These are phyloP conservation scores for Areca catechu DNA, from an alignment of 176 grass and related monocot species.

Conservation along the genomic window DNA sequence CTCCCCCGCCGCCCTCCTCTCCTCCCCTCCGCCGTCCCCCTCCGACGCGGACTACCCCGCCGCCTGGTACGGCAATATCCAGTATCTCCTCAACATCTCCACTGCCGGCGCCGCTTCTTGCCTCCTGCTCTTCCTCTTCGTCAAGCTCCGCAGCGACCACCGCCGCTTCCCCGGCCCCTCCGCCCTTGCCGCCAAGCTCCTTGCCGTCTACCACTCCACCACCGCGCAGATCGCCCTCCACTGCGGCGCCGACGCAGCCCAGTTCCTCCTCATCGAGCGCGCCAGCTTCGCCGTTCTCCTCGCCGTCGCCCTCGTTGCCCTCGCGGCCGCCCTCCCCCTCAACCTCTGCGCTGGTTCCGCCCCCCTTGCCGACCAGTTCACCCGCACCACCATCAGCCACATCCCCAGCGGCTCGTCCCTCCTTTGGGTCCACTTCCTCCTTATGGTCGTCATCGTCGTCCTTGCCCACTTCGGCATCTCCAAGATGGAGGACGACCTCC, in stretches of 20 bases:
- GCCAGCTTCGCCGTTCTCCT: conserved; percentile 75
- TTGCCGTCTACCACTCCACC: conserved; percentile 89
- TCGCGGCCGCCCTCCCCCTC: conserved; percentile 50
- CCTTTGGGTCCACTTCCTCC: conserved; percentile 83
- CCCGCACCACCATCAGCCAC: conserved; percentile 87
- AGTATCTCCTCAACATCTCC: conserved; percentile 97
- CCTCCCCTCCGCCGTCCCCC: conserved; percentile 26
- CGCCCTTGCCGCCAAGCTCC: conserved; percentile 81
- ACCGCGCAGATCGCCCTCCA: conserved; percentile 92
- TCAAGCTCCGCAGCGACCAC: conserved; percentile 93
- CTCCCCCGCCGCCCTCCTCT: conserved; percentile 28
- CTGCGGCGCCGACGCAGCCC: conserved; percentile 95
- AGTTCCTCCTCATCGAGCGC: conserved; percentile 94
- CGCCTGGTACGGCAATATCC: conserved; percentile 89
- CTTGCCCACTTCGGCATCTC: conserved; percentile 84
- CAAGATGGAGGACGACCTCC: conserved; percentile 76
- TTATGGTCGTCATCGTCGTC: conserved; percentile 44
- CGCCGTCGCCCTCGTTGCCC: conserved; percentile 37
- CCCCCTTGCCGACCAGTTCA: conserved; percentile 67
- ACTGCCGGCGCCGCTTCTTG: conserved; percentile 68
- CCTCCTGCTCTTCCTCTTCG: conserved; percentile 82
- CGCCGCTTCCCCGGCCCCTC: conserved; percentile 87
- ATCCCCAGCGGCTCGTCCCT: conserved; percentile 58
- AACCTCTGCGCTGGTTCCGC: conserved; percentile 72
- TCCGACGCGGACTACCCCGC: conserved; percentile 32